Base-by-base conservation (phyloP, 2,329 filamentous ascomycete species). In the Aspergillus pseudoterreus region DNA sequence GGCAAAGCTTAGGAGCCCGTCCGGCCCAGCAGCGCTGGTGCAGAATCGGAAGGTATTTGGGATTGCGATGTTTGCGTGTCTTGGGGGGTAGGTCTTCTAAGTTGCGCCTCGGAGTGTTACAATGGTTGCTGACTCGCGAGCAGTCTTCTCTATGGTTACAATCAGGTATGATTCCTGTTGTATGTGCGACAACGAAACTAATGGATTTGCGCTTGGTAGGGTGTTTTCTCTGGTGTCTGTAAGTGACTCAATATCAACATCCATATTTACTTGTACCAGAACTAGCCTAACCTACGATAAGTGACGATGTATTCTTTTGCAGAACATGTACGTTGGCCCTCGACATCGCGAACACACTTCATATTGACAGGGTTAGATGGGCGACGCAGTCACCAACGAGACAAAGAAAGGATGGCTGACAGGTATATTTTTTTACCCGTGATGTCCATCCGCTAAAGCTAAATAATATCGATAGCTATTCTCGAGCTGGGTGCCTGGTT, bases 401-500 rank as follows among this genome's bases (percentile, higher is more conserved):
- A 60, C 58, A 1, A 59, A 60, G 32, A 65, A 63, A 54, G 60
- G 63, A 21, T 64, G 63, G 63, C 43, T 65, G 19, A 65, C 63
- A 14, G 52, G 53, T 54, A 56, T 15, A 24, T 11, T n/a, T 9
- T 9, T 19, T 14, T 12, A 22, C 12, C 14, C 4, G 32, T 6
- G 10, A 6, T 27, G 6, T 30, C 45, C 12, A 21, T 12, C 21
- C 12, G 11, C 24, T 17, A 10, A 36, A 32, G 19, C 38, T 46
- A 47, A 52, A 44, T 17, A 22, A 24, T 11, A 32, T 15, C 10
- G 77, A 78, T 74, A 38, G 77, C 86, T 2, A 89, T 90, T 57
- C 81, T 91, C 22, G 86, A 90, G 64, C 79, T 91, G 2, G 87
- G 87, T 47, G 87, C 87, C 41, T 91, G 87, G 87, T 64, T 89